A percentile compares a stretch with the other conserved stretches of the same genome.
Evolutionary conservation across 225 moss, liverwort and hornwort genomes (phyloP).

Genomic region (Neckera pumila): DNA sequence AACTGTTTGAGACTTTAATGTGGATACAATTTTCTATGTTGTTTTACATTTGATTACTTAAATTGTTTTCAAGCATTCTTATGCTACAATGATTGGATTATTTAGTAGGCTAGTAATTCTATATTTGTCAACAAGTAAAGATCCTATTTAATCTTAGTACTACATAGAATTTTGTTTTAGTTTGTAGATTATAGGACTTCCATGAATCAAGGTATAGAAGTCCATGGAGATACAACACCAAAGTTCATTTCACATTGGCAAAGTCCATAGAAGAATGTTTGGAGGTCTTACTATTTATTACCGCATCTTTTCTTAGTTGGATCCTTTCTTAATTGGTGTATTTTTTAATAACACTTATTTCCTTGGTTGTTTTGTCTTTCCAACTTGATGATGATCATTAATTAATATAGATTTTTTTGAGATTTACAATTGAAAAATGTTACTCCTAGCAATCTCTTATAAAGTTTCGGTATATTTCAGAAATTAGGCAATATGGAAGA

Average conservation of each 20-base stretch:
- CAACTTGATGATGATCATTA: no score
- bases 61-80: neutral
- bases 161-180: neutral
- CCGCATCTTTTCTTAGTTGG: no score
- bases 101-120: fast-evolving
- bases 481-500: no score
- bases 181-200: neutral
- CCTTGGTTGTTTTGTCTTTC: no score
- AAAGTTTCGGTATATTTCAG: no score
- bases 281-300: no score
- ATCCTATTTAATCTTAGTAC: neutral
- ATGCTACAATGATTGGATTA: neutral
- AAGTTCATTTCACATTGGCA: neutral
- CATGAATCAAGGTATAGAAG: neutral
- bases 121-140: neutral
- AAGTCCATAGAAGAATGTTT: no score
- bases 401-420: no score
- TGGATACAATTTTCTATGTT: fast-evolving
- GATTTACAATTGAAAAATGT: no score
- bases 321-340: no score
- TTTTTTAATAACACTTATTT: no score
- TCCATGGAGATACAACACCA: neutral
- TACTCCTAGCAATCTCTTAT: no score
- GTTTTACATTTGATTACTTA: neutral
- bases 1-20: neutral